Evolutionary conservation across 176 grass and related monocot species (phyloP).

Genomic region (Elymus sibiricus): DNA sequence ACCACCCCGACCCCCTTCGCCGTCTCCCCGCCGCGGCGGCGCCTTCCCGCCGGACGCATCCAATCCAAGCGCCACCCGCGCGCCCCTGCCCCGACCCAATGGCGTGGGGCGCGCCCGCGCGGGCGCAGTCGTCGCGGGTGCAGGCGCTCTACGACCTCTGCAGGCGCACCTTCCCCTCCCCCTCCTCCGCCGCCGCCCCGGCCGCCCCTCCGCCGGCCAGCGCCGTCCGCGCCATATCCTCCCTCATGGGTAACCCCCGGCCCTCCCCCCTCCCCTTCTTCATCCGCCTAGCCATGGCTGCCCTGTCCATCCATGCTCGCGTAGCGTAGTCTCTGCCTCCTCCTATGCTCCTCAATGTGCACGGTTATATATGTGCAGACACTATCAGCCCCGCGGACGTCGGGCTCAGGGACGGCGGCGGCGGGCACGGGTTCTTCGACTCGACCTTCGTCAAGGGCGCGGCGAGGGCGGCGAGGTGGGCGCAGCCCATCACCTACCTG

Average conservation of each 20-base stretch:
- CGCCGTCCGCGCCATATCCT: constrained; percentile 43
- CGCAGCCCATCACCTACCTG: constrained; percentile 88
- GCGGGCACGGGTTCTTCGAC: constrained; percentile 78
- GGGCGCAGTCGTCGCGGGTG: constrained; percentile 36
- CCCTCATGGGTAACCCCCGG: constrained; percentile 42
- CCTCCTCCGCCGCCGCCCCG: not conserved
- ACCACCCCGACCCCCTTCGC: not conserved
- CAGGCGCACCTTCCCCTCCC: constrained; percentile 55
- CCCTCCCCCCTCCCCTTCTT: not conserved
- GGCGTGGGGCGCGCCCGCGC: constrained; percentile 30
- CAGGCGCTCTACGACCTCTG: constrained; percentile 77
- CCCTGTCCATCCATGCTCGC: not conserved
- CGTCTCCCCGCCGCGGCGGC: not conserved
- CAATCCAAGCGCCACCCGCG: not conserved
- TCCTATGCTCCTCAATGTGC: constrained; percentile 4
- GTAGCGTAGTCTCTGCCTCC: not conserved
- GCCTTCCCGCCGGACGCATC: not conserved
- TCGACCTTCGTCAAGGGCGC: constrained; percentile 46
- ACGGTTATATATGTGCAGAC: constrained; percentile 43
- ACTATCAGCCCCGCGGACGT: constrained; percentile 77
- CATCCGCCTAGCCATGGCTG: not conserved
- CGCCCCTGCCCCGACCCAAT: not conserved
- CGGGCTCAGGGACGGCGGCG: constrained; percentile 67
- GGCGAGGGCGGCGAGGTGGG: constrained; percentile 59
- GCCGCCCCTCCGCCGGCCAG: constrained; percentile 21